Evolutionary conservation across 345 rosid species (phyloP), one percentile per base, ranked within the genome.

Genomic region (Linum lewisii): DNA sequence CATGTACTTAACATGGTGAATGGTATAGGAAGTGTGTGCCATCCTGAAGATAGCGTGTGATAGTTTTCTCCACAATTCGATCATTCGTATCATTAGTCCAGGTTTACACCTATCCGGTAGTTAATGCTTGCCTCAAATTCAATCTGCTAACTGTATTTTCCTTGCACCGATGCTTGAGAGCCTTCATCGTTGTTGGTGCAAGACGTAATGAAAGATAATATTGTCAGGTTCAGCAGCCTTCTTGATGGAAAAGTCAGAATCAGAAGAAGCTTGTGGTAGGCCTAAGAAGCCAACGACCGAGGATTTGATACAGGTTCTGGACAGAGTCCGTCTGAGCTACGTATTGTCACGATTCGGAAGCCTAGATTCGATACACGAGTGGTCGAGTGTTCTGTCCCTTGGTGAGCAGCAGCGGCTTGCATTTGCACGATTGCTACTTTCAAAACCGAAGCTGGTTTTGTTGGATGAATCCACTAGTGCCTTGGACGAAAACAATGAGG

Each of bases 381-480:
- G 98, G 98, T 84, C 96, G 51, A 86, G 96, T 74, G 90, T 92
- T 69, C 93, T 92, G 57, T 92, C 98, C 72, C 88, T 86, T 25
- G 98, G 98, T 2, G 98, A 88, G 79, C 96, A 88, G 79, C 98
- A 88, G 74, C 95, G 95, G 57, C 89, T 86, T 26, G 95, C 96
- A 53, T 83, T 92, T 78, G 93, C 95, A 13, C 86, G 98, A 8
- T 71, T 92, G 55, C 68, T 92, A 76, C 84, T 92, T 63, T 75
- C 86, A 61, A 83, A 81, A 71, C 98, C 98, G 7, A 81, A 83
- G 79, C 72, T 92, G 74, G 86, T 75, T 63, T 80, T 92, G 25
- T 58, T 92, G 62, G 98, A 92, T 66, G 96, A 88, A 73, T 84
- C 98, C 36, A 88, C 98, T 0, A 92, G 96, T 74, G 98, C 98